phyloP scores from a whole-genome alignment of 441 rosid species.

The Corymbia citriodora region DNA sequence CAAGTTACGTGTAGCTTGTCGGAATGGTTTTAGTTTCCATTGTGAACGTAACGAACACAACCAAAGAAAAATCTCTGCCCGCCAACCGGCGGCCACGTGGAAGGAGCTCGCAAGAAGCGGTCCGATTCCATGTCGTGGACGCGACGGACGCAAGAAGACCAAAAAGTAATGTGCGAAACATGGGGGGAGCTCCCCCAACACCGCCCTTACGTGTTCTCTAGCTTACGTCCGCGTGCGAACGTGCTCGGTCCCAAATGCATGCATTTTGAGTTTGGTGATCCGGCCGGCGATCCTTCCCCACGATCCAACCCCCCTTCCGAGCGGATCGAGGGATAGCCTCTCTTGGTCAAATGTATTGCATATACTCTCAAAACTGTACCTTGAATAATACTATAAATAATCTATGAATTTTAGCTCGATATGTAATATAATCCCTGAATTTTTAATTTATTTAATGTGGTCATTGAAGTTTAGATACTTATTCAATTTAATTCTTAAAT shows the following conservation, averaged over 20 bases:
- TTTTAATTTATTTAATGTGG: too few relatives aligned
- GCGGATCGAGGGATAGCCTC: not conserved
- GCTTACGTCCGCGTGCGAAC: not conserved
- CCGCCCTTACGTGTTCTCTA: not conserved
- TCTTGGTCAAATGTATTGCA: not conserved
- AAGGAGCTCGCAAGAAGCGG: not conserved
- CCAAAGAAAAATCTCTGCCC: not conserved
- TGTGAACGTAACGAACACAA: not conserved
- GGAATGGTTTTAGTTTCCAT: not conserved
- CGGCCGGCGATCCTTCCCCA: not conserved
- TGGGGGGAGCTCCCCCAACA: not conserved
- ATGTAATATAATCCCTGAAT: fast-evolving
- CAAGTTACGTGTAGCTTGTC: not conserved
- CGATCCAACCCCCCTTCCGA: too few relatives aligned
- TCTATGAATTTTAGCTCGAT: fast-evolving
- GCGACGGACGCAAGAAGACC: not conserved
- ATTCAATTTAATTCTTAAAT: fast-evolving
- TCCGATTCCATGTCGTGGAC: not conserved
- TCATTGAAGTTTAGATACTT: fast-evolving
- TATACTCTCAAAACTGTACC: not conserved
- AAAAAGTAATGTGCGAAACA: not conserved
- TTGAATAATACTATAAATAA: too few relatives aligned
- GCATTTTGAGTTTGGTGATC: not conserved
- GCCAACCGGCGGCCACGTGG: not conserved
- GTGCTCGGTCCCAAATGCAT: not conserved